Evolutionary conservation across 257 asterid species (phyloP).

Genomic region (Solanum boliviense): DNA sequence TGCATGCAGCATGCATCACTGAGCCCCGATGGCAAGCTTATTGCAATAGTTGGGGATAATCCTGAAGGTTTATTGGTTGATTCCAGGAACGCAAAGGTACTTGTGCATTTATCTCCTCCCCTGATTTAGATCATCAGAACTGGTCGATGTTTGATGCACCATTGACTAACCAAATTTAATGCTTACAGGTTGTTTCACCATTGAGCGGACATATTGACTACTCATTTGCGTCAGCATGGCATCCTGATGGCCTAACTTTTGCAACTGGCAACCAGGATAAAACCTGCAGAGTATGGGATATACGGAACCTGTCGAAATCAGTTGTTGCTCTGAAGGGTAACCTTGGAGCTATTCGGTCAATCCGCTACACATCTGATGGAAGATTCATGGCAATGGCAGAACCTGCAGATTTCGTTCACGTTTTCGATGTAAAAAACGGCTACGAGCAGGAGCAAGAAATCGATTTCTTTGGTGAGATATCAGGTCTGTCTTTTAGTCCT

Average conservation of each 20-base stretch:
- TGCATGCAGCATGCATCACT: constrained; percentile 77
- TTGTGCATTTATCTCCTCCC: neutral
- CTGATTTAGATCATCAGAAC: neutral
- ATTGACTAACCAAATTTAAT: neutral
- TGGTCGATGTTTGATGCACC: neutral
- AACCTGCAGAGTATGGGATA: constrained; percentile 84
- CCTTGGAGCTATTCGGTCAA: constrained; percentile 83
- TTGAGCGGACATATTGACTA: constrained; percentile 70
- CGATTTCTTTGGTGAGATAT: constrained; percentile 93
- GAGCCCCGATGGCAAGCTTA: constrained; percentile 77
- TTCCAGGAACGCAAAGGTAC: constrained; percentile 67
- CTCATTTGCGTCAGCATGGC: constrained; percentile 96
- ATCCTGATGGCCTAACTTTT: constrained; percentile 68
- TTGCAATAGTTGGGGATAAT: constrained; percentile 79
- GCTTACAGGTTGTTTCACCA: constrained; percentile 40
- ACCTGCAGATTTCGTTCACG: constrained; percentile 89
- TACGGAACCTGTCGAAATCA: constrained; percentile 55
- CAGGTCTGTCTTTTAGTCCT: constrained; percentile 87
- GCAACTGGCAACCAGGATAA: constrained; percentile 98
- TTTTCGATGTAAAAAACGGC: constrained; percentile 63
- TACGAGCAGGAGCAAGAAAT: constrained; percentile 75
- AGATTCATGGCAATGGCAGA: constrained; percentile 96
- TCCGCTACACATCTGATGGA: constrained; percentile 83
- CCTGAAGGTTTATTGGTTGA: constrained; percentile 69
- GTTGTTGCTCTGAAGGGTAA: constrained; percentile 62